These are phyloP conservation scores for Peronosclerospora sorghi DNA, from an alignment of 352 stramenopile species.

Conservation along the genomic window DNA sequence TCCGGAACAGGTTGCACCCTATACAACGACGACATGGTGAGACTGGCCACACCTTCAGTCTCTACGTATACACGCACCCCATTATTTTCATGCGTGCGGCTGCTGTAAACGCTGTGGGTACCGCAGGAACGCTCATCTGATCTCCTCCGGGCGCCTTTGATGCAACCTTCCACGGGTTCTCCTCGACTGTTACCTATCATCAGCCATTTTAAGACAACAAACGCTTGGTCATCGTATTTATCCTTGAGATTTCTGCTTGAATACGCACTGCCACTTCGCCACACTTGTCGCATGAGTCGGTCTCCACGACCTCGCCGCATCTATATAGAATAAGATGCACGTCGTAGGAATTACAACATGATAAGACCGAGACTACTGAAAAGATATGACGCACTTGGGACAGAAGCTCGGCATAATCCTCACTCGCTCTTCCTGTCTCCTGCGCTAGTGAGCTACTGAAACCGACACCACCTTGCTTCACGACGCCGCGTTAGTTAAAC, in stretches of 20 bases:
- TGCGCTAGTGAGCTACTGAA: constrained; percentile 8
- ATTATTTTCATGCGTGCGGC: constrained; percentile 40
- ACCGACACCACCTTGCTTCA: constrained; percentile 11
- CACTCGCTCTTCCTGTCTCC: constrained; percentile 8
- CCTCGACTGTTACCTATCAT: constrained; percentile 25
- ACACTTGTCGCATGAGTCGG: constrained; percentile 43
- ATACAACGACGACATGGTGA: background rate
- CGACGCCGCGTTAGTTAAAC: constrained; percentile 6
- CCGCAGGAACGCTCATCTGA: constrained; percentile 33
- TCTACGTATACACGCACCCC: constrained; percentile 19
- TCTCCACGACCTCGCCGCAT: constrained; percentile 52
- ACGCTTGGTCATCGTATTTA: background rate
- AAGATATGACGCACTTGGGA: constrained; percentile 29
- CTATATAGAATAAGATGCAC: constrained; percentile 3
- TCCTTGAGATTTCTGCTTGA: background rate
- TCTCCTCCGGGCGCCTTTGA: constrained; percentile 26
- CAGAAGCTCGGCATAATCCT: constrained; percentile 55
- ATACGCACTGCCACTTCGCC: constrained; percentile 45
- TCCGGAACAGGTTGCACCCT: constrained; percentile 22
- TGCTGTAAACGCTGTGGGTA: constrained; percentile 56
- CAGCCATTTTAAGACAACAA: background rate
- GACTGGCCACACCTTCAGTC: background rate
- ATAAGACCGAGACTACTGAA: background rate
- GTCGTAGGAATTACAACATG: background rate
- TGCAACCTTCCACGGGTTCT: constrained; percentile 44